These are phyloP conservation scores for Pyrenochaeta sp. DNA, from an alignment of 2,329 filamentous ascomycete genomes.

Conservation along the genomic window DNA sequence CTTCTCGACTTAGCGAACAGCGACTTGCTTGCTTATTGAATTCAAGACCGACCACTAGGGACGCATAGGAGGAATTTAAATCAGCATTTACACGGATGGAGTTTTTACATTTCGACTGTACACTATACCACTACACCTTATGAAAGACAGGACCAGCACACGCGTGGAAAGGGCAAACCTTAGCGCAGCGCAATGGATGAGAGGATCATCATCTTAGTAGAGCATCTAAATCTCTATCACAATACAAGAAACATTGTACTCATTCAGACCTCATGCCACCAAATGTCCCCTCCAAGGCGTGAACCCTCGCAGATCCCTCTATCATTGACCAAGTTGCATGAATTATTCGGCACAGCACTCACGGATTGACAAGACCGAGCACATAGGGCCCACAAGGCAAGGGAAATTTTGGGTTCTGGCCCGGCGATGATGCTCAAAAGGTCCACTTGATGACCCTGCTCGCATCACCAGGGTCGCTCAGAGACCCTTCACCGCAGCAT, in stretches of 20 bases:
- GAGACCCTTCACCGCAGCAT: too few species aligned
- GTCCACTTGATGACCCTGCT: too few species aligned
- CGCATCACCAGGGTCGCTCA: too few species aligned
- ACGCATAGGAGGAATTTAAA: constrained; percentile 1
- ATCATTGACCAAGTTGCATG: too few species aligned
- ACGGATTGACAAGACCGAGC: too few species aligned
- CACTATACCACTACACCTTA: constrained; percentile 10
- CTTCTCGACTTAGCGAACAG: constrained; percentile 29
- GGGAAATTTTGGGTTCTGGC: too few species aligned
- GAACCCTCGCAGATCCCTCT: not conserved
- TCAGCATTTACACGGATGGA: constrained; percentile 15
- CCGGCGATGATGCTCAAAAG: too few species aligned
- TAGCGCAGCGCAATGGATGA: not conserved
- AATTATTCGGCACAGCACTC: too few species aligned
- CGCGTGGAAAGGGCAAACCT: not conserved
- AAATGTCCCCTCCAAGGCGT: not conserved
- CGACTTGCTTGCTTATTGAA: constrained; percentile 4
- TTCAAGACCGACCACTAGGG: constrained; percentile 6
- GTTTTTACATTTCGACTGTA: constrained; percentile 7
- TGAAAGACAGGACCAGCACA: not conserved
- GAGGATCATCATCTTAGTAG: too few species aligned
- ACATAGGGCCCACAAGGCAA: too few species aligned
- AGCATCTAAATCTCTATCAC: too few species aligned
- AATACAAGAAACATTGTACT: constrained; percentile 2
- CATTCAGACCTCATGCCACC: not conserved